These are phyloP conservation scores for Diutina neorugosa DNA, from an alignment of 1,139 yeast genomes.

Conservation along the genomic window DNA sequence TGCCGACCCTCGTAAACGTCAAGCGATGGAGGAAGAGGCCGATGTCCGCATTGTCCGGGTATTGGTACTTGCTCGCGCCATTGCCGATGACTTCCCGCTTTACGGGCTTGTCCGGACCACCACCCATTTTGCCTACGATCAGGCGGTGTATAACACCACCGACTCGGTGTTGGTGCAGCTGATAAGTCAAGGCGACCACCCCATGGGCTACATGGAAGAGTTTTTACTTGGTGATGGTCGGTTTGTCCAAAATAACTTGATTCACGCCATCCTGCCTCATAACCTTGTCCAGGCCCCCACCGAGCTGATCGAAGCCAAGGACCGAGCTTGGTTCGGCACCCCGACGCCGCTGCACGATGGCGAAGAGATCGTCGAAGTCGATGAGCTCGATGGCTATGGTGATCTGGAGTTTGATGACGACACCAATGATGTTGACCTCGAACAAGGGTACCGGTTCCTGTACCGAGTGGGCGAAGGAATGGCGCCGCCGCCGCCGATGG, in stretches of 20 bases:
- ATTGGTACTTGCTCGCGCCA: conserved; percentile 32
- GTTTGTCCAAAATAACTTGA: conserved; percentile 30
- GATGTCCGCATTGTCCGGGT: conserved; percentile 41
- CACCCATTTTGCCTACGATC: conserved; percentile 19
- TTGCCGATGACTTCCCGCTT: conserved; percentile 35
- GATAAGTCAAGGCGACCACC: neutral
- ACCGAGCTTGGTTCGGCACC: conserved; percentile 13
- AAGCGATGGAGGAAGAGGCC: conserved; percentile 21
- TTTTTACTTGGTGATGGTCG: conserved; percentile 19
- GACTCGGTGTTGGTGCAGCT: conserved; percentile 11
- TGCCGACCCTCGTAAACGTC: conserved; percentile 6
- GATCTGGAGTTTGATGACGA: conserved; percentile 11
- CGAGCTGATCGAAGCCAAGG: conserved; percentile 9
- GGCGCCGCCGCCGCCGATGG: neutral
- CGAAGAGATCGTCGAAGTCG: conserved; percentile 5
- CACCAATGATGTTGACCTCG: neutral
- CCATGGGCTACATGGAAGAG: neutral
- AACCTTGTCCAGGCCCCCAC: conserved; percentile 7
- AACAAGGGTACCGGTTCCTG: neutral
- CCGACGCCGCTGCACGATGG: conserved; percentile 6
- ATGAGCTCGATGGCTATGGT: conserved; percentile 8
- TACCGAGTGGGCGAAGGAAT: neutral
- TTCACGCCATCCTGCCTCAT: conserved; percentile 20
- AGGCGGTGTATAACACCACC: conserved; percentile 14
- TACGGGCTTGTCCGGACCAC: conserved; percentile 40